A percentile compares a stretch with the other conserved stretches of the same genome.
These are phyloP conservation scores for Dendrostoma leiphaemia DNA, from an alignment of 2,329 filamentous ascomycete species.

Conservation along the genomic window DNA sequence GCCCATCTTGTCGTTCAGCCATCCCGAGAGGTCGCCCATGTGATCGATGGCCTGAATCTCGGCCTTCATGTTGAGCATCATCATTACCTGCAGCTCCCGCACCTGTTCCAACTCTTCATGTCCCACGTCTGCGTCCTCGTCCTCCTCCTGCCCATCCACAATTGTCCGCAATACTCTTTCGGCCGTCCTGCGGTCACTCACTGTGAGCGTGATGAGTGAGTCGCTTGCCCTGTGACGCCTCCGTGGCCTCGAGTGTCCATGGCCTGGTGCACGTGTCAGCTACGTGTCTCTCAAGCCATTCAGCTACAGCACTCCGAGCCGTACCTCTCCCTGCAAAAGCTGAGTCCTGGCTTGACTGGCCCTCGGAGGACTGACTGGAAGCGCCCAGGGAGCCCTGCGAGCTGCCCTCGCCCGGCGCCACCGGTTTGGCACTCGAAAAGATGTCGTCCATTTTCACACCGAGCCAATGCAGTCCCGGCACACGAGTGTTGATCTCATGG, in stretches of 20 bases:
- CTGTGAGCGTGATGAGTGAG: slow-evolving; percentile 41
- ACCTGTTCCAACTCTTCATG: slow-evolving; percentile 38
- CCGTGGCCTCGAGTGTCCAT: neutral
- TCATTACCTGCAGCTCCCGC: slow-evolving; percentile 67
- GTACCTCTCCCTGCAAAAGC: slow-evolving; percentile 10
- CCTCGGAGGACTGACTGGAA: too few species aligned
- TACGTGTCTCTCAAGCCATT: neutral
- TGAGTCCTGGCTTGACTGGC: slow-evolving; percentile 13
- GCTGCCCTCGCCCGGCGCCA: neutral
- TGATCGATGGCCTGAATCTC: slow-evolving; percentile 73
- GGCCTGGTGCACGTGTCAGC: neutral
- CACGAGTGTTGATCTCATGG: slow-evolving; percentile 54
- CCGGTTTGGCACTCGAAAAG: slow-evolving; percentile 19
- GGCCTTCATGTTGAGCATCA: slow-evolving; percentile 71
- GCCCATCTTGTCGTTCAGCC: slow-evolving; percentile 46
- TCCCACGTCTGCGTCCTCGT: slow-evolving; percentile 20
- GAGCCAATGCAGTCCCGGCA: slow-evolving; percentile 60
- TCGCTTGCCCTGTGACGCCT: slow-evolving; percentile 12
- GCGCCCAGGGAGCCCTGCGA: slow-evolving; percentile 5
- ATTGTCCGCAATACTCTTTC: slow-evolving; percentile 48
- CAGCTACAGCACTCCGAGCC: neutral
- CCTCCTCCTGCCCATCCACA: slow-evolving; percentile 22
- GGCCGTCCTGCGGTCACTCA: slow-evolving; percentile 58
- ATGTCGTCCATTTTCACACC: slow-evolving; percentile 53
- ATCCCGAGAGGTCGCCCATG: slow-evolving; percentile 45